These are phyloP conservation scores for Leccinum angustisporum DNA, from an alignment of 1,284 basidiomycete genomes.

Conservation along the genomic window DNA sequence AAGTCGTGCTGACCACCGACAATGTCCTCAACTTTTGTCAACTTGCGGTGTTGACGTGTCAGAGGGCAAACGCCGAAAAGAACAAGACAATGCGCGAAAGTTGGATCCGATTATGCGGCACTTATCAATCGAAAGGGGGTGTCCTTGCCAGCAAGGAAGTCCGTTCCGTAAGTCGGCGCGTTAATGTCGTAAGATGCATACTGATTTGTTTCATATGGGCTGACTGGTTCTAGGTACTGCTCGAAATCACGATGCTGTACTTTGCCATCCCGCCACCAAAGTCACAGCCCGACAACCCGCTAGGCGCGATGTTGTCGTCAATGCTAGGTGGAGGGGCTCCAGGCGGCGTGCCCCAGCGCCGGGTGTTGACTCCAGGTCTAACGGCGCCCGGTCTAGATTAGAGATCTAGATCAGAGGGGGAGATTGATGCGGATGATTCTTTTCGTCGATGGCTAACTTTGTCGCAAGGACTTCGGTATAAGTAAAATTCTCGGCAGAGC, in stretches of 20 bases:
- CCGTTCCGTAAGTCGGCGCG: slow-evolving; percentile 58
- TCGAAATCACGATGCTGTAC: slow-evolving; percentile 67
- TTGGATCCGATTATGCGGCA: slow-evolving; percentile 81
- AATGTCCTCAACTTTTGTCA: slow-evolving; percentile 83
- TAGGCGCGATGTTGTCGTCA: slow-evolving; percentile 82
- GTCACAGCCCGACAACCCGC: slow-evolving; percentile 67
- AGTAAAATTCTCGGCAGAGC: slow-evolving; percentile 2
- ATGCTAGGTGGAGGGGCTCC: slow-evolving; percentile 71
- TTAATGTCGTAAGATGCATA: not conserved
- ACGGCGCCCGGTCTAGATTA: slow-evolving; percentile 40
- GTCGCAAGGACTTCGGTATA: slow-evolving; percentile 9
- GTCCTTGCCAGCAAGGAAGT: slow-evolving; percentile 66
- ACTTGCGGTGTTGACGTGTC: slow-evolving; percentile 80
- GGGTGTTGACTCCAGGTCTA: slow-evolving; percentile 43
- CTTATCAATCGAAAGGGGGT: slow-evolving; percentile 71
- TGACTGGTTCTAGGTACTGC: slow-evolving; percentile 38
- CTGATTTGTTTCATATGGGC: slow-evolving; percentile 1
- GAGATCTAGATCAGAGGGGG: slow-evolving; percentile 3
- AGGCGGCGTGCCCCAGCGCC: slow-evolving; percentile 34
- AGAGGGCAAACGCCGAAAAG: slow-evolving; percentile 76
- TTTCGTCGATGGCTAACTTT: slow-evolving; percentile 10
- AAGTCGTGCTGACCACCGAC: slow-evolving; percentile 73
- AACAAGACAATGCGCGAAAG: slow-evolving; percentile 72
- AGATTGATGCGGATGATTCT: slow-evolving; percentile 2
- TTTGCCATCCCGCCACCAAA: slow-evolving; percentile 79